Evolutionary conservation across 164 flowering plant species (phyloP).

Genomic region (Hamamelis virginiana): DNA sequence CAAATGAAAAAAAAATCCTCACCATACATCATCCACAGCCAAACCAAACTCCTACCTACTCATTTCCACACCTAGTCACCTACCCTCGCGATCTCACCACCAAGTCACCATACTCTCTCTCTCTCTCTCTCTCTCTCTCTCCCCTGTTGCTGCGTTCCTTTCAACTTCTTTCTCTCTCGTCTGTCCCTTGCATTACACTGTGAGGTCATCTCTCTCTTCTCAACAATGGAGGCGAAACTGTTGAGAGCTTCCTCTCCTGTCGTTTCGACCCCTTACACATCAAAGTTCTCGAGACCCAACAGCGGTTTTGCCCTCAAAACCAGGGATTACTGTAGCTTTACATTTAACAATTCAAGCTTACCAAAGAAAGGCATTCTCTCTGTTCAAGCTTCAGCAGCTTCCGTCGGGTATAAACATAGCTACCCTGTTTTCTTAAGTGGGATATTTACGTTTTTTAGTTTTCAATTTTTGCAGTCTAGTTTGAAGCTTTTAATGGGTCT

Average conservation of each 20-base stretch:
- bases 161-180: not conserved
- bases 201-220: not conserved
- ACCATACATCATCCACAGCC: no score
- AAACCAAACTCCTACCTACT: no score
- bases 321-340: constrained; percentile 7
- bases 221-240: constrained; percentile 60
- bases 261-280: constrained; percentile 2
- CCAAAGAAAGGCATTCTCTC: constrained; percentile 23
- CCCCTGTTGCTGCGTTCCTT: not conserved
- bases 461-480: not conserved
- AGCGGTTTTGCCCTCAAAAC: constrained; percentile 17
- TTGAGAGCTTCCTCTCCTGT: constrained; percentile 33
- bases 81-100: not conserved
- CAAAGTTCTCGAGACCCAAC: constrained; percentile 23
- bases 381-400: constrained; percentile 26
- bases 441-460: constrained; percentile 7
- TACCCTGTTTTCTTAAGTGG: not conserved
- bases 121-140: not conserved
- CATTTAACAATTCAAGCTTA: constrained; percentile 8
- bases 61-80: no score
- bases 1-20: no score
- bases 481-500: not conserved
- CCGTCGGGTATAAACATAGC: constrained; percentile 32
- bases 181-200: no score
- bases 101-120: not conserved